A percentile compares a stretch with the other conserved stretches of the same genome.
These are phyloP conservation scores for Suillus brevipes DNA, from an alignment of 768 basidiomycete species.

Conservation along the genomic window DNA sequence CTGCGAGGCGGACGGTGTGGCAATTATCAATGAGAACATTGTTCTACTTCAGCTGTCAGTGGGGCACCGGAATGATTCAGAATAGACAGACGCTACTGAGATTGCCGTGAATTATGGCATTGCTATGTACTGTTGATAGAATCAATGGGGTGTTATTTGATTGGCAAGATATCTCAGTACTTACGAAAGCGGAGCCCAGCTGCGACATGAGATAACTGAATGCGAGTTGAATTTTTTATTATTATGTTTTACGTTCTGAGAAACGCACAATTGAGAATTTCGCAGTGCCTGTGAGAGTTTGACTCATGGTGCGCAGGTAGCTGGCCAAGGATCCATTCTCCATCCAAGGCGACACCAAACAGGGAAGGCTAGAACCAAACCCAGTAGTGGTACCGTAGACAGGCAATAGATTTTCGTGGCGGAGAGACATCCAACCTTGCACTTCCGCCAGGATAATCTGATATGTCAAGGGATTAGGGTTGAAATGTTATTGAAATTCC, in stretches of 20 bases:
- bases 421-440: slow-evolving; percentile 21
- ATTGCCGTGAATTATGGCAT: slow-evolving; percentile 7
- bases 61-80: not conserved
- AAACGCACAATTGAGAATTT: slow-evolving; percentile 22
- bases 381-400: slow-evolving; percentile 20
- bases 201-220: slow-evolving; percentile 5
- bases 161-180: not conserved
- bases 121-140: slow-evolving; percentile 6
- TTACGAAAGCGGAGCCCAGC: slow-evolving; percentile 13
- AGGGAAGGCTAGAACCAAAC: slow-evolving; percentile 22
- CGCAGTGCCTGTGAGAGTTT: slow-evolving; percentile 9
- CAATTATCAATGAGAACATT: slow-evolving; percentile 37
- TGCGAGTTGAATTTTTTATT: no score
- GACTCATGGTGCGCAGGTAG: slow-evolving; percentile 14
- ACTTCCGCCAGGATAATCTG: slow-evolving; percentile 12
- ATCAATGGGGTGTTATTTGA: not conserved
- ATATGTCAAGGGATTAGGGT: not conserved
- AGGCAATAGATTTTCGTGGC: slow-evolving; percentile 23
- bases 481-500: not conserved
- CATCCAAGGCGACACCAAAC: slow-evolving; percentile 25
- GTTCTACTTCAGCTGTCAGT: not conserved
- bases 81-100: slow-evolving; percentile 10
- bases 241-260: not conserved
- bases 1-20: slow-evolving; percentile 38
- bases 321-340: slow-evolving; percentile 17